Conservation (phyloP, 208 protist species). For the Acanthamoeba sp. region DNA sequence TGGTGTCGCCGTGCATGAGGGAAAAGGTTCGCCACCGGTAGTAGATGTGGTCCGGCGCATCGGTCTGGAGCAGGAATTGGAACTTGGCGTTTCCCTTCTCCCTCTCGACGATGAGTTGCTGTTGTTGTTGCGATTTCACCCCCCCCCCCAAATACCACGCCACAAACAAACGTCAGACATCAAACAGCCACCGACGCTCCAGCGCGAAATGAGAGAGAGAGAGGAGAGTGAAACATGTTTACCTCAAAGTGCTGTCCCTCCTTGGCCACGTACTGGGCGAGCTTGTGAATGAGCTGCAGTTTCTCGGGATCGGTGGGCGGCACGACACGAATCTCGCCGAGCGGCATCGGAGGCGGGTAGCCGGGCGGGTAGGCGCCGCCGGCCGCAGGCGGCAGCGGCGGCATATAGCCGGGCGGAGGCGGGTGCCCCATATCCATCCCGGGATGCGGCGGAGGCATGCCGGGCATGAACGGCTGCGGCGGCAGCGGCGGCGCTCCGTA, state of each 20-base stretch:
- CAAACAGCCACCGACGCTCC: too few relatives aligned
- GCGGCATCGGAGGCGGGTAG: neutral
- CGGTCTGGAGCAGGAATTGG: slow-evolving; percentile 79
- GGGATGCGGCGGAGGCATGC: neutral
- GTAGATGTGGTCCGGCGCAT: slow-evolving; percentile 79
- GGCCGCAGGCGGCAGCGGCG: neutral
- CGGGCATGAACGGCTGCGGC: neutral
- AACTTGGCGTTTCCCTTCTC: slow-evolving; percentile 81
- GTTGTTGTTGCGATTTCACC: too few relatives aligned
- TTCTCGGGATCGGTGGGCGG: neutral
- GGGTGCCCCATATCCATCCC: neutral
- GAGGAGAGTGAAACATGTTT: neutral
- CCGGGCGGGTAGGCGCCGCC: neutral
- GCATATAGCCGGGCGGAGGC: neutral
- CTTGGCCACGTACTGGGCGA: slow-evolving; percentile 76
- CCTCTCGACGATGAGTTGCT: slow-evolving; percentile 77
- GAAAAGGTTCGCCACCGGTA: slow-evolving; percentile 85
- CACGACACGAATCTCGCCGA: neutral
- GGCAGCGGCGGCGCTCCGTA: neutral
- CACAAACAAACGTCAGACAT: too few relatives aligned
- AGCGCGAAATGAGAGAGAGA: neutral
- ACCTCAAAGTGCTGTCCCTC: slow-evolving; percentile 77
- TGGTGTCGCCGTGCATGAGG: slow-evolving; percentile 75
- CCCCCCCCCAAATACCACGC: too few relatives aligned
- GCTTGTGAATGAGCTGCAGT: slow-evolving; percentile 74